These are phyloP conservation scores for Salvia splendens DNA, from an alignment of 257 asterid species.

Conservation along the genomic window DNA sequence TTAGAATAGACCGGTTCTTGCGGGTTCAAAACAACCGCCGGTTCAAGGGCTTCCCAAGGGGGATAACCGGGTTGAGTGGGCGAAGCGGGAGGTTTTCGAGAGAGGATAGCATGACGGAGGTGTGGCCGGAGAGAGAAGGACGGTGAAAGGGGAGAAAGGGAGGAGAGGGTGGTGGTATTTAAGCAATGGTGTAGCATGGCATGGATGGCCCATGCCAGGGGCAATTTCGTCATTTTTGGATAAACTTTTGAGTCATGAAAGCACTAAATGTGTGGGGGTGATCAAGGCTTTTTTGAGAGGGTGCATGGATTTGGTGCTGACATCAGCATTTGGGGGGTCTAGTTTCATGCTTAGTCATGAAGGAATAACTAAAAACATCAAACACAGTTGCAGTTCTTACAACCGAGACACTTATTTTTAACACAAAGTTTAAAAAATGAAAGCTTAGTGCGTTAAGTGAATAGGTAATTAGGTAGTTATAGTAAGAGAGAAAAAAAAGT, in stretches of 20 bases:
- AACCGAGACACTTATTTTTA: too few species aligned
- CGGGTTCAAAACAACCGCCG: slow-evolving; percentile 42
- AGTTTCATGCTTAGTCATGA: slow-evolving; percentile 64
- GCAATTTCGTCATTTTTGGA: slow-evolving; percentile 34
- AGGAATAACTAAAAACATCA: slow-evolving; percentile 41
- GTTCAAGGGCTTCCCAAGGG: slow-evolving; percentile 41
- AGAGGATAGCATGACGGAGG: slow-evolving; percentile 37
- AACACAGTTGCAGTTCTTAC: not conserved
- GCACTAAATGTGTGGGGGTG: slow-evolving; percentile 45
- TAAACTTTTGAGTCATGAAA: slow-evolving; percentile 65
- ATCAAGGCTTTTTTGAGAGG: slow-evolving; percentile 22
- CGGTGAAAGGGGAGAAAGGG: slow-evolving; percentile 54
- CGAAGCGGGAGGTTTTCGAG: slow-evolving; percentile 37
- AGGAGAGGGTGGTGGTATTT: slow-evolving; percentile 25
- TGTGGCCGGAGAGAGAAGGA: slow-evolving; percentile 36
- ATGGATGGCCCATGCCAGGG: slow-evolving; percentile 43
- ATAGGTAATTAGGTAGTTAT: too few species aligned
- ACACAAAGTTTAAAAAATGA: too few species aligned
- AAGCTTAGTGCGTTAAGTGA: too few species aligned
- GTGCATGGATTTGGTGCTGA: slow-evolving; percentile 27
- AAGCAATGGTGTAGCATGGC: slow-evolving; percentile 42
- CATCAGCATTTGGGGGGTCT: slow-evolving; percentile 38
- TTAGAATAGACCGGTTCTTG: slow-evolving; percentile 13
- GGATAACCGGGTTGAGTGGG: slow-evolving; percentile 42
- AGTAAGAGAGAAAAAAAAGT: too few species aligned